Percentiles rank a stretch among this genome's conserved stretches.
Evolutionary conservation across 139 green algal genomes (phyloP).

Genomic region (Chlorella sp.): DNA sequence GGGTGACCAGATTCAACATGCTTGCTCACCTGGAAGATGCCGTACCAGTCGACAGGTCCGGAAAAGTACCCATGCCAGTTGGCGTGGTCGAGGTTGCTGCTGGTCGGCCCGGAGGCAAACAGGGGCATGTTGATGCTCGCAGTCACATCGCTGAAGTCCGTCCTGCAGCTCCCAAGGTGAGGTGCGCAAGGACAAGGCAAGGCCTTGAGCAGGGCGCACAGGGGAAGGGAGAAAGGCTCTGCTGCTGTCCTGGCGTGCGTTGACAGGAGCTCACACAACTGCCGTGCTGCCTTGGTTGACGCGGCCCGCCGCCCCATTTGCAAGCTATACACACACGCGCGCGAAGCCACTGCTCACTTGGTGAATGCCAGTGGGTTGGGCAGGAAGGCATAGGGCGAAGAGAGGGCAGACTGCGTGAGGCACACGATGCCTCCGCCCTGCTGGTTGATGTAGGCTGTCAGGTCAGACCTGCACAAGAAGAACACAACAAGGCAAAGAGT

Average conservation of each 20-base stretch:
- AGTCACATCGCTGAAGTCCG: not conserved
- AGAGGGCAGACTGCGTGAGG: not conserved
- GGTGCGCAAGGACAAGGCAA: too few relatives aligned
- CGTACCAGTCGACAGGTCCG: not conserved
- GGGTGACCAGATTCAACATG: too few relatives aligned
- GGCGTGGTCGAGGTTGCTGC: not conserved
- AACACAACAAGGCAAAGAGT: too few relatives aligned
- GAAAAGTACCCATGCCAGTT: constrained; percentile 2
- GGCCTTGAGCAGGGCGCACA: too few relatives aligned
- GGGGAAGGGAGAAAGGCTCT: too few relatives aligned
- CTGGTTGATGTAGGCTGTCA: constrained; percentile 5
- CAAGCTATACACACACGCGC: too few relatives aligned
- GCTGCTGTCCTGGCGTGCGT: too few relatives aligned
- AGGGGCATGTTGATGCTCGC: not conserved
- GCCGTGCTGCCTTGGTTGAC: too few relatives aligned
- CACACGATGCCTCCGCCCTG: not conserved
- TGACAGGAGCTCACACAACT: too few relatives aligned
- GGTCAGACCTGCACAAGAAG: not conserved
- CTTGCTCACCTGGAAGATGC: constrained; percentile 4
- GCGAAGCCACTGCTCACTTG: too few relatives aligned
- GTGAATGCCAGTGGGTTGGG: not conserved
- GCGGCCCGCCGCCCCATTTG: too few relatives aligned
- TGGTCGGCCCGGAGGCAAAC: not conserved
- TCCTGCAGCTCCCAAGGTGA: too few relatives aligned
- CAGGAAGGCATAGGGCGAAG: constrained; percentile 1